A percentile compares a stretch with the other conserved stretches of the same genome.
These are phyloP conservation scores for Mycena albidolilacea DNA, from an alignment of 768 basidiomycete genomes.

Conservation along the genomic window DNA sequence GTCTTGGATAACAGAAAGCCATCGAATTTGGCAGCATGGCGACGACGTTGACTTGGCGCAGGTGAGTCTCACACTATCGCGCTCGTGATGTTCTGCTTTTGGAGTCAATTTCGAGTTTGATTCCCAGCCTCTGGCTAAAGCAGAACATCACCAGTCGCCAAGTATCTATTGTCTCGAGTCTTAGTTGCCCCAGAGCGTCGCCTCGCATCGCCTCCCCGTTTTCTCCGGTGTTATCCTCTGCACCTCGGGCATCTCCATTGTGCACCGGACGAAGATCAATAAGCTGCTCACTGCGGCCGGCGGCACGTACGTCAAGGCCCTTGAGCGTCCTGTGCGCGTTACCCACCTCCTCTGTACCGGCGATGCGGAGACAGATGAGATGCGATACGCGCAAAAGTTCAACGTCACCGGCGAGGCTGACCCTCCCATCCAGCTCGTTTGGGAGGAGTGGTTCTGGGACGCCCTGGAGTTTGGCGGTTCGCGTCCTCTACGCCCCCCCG, in stretches of 20 bases:
- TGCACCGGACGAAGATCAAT: constrained; percentile 74
- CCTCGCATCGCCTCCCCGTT: constrained; percentile 56
- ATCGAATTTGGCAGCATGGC: constrained; percentile 83
- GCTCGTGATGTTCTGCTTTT: too few relatives aligned
- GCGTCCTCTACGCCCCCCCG: constrained; percentile 52
- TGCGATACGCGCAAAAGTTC: constrained; percentile 84
- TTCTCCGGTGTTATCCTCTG: constrained; percentile 78
- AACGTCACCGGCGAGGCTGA: constrained; percentile 77
- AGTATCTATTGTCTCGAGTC: not conserved
- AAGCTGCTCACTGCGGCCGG: constrained; percentile 70
- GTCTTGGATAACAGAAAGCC: constrained; percentile 83
- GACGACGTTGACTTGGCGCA: constrained; percentile 81
- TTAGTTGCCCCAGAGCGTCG: constrained; percentile 62
- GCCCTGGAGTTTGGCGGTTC: constrained; percentile 78
- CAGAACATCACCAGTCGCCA: too few relatives aligned
- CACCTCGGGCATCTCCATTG: constrained; percentile 79
- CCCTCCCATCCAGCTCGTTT: constrained; percentile 76
- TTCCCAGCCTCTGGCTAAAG: too few relatives aligned
- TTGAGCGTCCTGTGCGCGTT: constrained; percentile 84
- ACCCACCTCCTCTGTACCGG: constrained; percentile 90
- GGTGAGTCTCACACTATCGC: constrained; percentile 54
- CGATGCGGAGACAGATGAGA: constrained; percentile 79
- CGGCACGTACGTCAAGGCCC: constrained; percentile 80
- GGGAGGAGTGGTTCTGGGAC: constrained; percentile 99
- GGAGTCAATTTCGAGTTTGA: too few relatives aligned